A percentile compares a stretch with the other conserved stretches of the same genome.
phyloP scores from a whole-genome alignment of 2,329 filamentous ascomycete genomes.

The Atkinsonella hypoxylon region DNA sequence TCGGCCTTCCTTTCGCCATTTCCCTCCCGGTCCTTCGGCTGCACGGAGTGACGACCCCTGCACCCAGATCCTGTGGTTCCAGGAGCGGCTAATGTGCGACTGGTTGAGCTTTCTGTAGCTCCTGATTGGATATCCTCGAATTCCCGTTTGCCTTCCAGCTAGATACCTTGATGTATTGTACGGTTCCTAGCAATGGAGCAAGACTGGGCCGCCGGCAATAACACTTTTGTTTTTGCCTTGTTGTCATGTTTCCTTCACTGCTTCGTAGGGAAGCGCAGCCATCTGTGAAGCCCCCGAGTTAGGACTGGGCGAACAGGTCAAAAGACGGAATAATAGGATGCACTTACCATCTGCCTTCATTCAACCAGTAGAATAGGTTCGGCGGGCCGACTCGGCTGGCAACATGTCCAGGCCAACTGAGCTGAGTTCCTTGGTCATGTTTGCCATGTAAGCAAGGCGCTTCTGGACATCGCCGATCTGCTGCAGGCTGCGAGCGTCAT shows the following conservation, averaged over 20 bases:
- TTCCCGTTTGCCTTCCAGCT: neutral
- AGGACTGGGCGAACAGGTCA: neutral
- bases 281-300: neutral
- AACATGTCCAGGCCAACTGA: neutral
- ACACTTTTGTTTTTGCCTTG: neutral
- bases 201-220: neutral
- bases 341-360: neutral
- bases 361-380: slow-evolving; percentile 5
- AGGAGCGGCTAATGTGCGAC: neutral
- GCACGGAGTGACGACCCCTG: neutral
- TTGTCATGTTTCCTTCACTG: neutral
- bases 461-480: slow-evolving; percentile 39
- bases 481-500: slow-evolving; percentile 40
- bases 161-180: neutral
- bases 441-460: slow-evolving; percentile 38
- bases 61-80: neutral
- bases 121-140: neutral
- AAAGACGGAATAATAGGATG: neutral
- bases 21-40: neutral
- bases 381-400: neutral
- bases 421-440: slow-evolving; percentile 25
- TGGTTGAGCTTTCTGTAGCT: neutral
- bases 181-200: neutral
- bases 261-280: neutral
- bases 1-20: neutral